Percentiles rank a stretch among this genome's conserved stretches.
These are phyloP conservation scores for Thermothelomyces thermophilus DNA, from an alignment of 2,329 filamentous ascomycete species.

Conservation along the genomic window DNA sequence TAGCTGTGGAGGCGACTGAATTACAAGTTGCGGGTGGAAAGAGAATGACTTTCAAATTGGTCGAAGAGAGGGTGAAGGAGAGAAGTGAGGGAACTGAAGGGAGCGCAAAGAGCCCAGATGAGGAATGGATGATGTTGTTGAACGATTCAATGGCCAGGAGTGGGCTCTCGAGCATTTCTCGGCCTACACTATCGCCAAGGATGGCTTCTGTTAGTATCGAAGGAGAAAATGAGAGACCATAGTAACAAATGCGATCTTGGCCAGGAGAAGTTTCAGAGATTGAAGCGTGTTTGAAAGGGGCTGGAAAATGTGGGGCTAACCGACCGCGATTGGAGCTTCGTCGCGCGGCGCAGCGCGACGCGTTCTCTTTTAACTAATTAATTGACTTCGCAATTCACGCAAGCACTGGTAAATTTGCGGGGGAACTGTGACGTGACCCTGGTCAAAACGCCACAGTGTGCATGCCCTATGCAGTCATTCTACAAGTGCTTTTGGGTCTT, in stretches of 20 bases:
- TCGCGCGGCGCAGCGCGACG: background rate
- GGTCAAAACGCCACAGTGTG: background rate
- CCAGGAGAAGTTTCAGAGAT: slow-evolving; percentile 8
- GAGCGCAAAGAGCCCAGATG: background rate
- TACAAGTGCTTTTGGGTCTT: background rate
- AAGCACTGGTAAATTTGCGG: background rate
- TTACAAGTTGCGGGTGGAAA: no score
- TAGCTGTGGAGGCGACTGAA: no score
- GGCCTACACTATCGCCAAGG: background rate
- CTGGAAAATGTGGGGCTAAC: slow-evolving; percentile 12
- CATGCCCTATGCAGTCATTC: background rate
- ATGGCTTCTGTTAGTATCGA: slow-evolving; percentile 11
- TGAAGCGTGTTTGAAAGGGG: background rate
- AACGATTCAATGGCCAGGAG: background rate
- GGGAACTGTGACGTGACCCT: slow-evolving; percentile 5
- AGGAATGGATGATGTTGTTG: background rate
- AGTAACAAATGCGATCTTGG: slow-evolving; percentile 17
- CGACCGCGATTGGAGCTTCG: background rate
- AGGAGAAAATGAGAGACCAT: background rate
- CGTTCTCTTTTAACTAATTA: background rate
- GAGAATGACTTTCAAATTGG: no score
- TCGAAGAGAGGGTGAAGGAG: background rate
- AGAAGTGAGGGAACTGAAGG: background rate
- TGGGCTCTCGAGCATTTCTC: slow-evolving; percentile 1
- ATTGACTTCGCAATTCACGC: slow-evolving; percentile 11